These are phyloP conservation scores for Castanea sativa DNA, from an alignment of 306 rosid species.

Conservation along the genomic window DNA sequence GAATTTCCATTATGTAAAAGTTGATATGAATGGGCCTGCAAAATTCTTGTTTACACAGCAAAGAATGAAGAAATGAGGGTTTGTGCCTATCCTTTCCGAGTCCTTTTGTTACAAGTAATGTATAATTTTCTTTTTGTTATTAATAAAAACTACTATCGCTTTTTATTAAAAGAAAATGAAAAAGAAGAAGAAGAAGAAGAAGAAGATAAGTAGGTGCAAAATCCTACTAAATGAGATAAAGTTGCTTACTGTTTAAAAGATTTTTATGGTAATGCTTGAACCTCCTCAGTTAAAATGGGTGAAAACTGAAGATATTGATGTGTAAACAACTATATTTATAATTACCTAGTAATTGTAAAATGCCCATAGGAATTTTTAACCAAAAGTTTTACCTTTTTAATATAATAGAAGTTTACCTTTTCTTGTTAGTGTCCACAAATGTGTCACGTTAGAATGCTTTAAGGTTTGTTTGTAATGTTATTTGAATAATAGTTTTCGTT, in stretches of 20 bases:
- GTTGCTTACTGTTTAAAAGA: background rate
- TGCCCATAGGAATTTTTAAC: background rate
- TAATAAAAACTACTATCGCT: no score
- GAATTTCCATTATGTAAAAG: no score
- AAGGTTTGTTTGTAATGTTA: no score
- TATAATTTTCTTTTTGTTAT: no score
- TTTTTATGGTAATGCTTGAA: background rate
- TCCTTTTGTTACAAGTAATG: no score
- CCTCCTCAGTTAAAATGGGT: background rate
- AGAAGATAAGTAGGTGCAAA: background rate
- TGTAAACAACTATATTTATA: background rate
- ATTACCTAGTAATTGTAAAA: background rate
- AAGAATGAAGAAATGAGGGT: no score
- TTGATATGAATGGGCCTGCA: no score
- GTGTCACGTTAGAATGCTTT: background rate
- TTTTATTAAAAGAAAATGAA: background rate
- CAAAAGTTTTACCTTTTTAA: background rate
- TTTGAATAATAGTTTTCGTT: no score
- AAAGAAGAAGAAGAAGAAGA: background rate
- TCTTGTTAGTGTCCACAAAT: background rate
- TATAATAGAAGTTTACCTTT: background rate
- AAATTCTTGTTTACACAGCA: no score
- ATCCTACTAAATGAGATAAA: background rate
- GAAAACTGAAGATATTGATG: background rate
- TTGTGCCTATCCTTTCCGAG: no score